Percentiles rank a stretch among this genome's conserved stretches.
Evolutionary conservation across 2,329 filamentous ascomycete genomes (phyloP).

Genomic region (Sclerotinia spermophila): DNA sequence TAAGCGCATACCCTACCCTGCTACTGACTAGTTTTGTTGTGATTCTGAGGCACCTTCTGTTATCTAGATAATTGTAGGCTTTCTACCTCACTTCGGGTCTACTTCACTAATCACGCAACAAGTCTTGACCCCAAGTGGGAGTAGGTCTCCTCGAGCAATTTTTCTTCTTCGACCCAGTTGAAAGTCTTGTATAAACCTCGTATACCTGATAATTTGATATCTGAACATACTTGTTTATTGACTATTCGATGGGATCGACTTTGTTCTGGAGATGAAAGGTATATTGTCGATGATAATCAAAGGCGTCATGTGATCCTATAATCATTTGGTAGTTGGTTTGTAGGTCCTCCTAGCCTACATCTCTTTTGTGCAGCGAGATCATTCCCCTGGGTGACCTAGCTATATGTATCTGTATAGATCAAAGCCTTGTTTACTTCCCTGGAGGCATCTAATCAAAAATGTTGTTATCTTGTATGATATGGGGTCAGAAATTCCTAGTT

Average conservation of each 20-base stretch:
- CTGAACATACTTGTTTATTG: background rate
- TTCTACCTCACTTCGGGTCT: background rate
- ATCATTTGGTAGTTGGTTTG: too few relatives aligned
- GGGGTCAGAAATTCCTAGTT: too few relatives aligned
- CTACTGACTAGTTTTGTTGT: background rate
- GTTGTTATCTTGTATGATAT: background rate
- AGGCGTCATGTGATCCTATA: too few relatives aligned
- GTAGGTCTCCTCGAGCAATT: background rate
- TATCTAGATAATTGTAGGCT: background rate
- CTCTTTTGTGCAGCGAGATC: too few relatives aligned
- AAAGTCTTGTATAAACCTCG: background rate
- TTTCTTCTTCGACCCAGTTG: background rate
- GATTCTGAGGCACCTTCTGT: background rate
- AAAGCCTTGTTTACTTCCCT: background rate
- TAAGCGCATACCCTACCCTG: constrained; percentile 9
- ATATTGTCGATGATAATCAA: background rate
- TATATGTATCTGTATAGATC: too few relatives aligned
- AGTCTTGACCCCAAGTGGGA: background rate
- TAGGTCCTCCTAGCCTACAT: too few relatives aligned
- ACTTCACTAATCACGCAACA: background rate
- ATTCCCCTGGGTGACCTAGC: too few relatives aligned
- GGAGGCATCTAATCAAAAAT: background rate
- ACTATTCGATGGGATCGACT: background rate
- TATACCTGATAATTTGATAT: background rate
- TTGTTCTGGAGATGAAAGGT: background rate